These are phyloP conservation scores for Chalaropsis thielavioides DNA, from an alignment of 2,329 filamentous ascomycete species.

Conservation along the genomic window DNA sequence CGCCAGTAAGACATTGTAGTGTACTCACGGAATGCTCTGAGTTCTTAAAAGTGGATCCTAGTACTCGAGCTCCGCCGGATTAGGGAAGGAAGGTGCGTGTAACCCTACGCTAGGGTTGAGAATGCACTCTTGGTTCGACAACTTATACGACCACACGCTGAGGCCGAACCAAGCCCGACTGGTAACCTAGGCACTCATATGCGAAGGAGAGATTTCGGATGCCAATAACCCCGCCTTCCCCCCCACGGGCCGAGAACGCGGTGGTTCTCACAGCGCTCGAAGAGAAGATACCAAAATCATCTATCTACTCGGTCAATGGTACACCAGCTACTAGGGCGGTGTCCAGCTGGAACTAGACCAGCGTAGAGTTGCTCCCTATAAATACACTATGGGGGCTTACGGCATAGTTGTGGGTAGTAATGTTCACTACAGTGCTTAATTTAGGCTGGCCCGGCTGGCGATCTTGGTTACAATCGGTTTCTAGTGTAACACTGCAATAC, in stretches of 20 bases:
- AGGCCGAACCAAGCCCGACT: too few species aligned
- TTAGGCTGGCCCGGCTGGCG: not conserved
- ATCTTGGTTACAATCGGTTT: not conserved
- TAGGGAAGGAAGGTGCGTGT: too few species aligned
- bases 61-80: too few species aligned
- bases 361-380: not conserved
- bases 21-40: too few species aligned
- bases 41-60: too few species aligned
- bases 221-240: too few species aligned
- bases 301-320: not conserved
- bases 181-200: too few species aligned
- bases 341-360: not conserved
- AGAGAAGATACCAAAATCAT: not conserved
- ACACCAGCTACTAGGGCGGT: not conserved
- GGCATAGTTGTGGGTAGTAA: not conserved
- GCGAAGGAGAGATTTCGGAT: not conserved
- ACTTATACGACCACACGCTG: not conserved
- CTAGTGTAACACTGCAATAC: not conserved
- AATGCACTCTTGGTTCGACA: not conserved
- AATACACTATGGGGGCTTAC: not conserved
- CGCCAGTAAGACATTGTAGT: too few species aligned
- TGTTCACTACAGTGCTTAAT: not conserved
- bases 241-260: constrained; percentile 43
- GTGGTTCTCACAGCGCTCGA: constrained; percentile 25
- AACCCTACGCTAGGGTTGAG: not conserved